Percentiles rank a stretch among this genome's conserved stretches.
phyloP scores from a whole-genome alignment of 2,329 filamentous ascomycete genomes.

The Penicillium sp. region DNA sequence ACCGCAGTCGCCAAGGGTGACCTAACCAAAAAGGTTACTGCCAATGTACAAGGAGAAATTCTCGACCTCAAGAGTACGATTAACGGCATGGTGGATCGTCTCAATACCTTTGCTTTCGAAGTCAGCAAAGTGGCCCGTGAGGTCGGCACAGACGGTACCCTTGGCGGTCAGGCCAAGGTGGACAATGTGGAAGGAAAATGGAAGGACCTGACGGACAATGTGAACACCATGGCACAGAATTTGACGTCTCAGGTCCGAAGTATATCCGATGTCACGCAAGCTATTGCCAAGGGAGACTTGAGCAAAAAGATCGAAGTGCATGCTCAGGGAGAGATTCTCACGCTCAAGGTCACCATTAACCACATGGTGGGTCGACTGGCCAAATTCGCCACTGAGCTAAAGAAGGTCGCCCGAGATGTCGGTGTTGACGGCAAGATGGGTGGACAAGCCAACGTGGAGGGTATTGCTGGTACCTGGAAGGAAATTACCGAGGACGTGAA shows the following conservation, averaged over 20 bases:
- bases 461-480: conserved; percentile 92
- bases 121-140: conserved; percentile 65
- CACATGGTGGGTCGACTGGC: conserved; percentile 97
- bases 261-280: conserved; percentile 91
- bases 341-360: conserved; percentile 94
- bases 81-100: conserved; percentile 65
- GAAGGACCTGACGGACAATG: conserved; percentile 65
- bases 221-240: conserved; percentile 66
- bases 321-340: conserved; percentile 89
- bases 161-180: conserved; percentile 63
- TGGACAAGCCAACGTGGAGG: conserved; percentile 90
- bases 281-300: conserved; percentile 93
- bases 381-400: conserved; percentile 93
- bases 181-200: conserved; percentile 65
- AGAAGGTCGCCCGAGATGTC: conserved; percentile 92
- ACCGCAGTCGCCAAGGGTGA: conserved; percentile 93
- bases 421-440: conserved; percentile 98
- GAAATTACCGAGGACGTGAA: conserved; percentile 97
- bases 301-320: conserved; percentile 94
- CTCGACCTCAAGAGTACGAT: conserved; percentile 89
- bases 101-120: conserved; percentile 63
- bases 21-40: conserved; percentile 91
- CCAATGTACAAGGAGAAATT: conserved; percentile 92
- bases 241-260: conserved; percentile 70
- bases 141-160: conserved; percentile 62